Evolutionary conservation across 305 asterid genomes (phyloP).

Genomic region (Fraxinus sp.): DNA sequence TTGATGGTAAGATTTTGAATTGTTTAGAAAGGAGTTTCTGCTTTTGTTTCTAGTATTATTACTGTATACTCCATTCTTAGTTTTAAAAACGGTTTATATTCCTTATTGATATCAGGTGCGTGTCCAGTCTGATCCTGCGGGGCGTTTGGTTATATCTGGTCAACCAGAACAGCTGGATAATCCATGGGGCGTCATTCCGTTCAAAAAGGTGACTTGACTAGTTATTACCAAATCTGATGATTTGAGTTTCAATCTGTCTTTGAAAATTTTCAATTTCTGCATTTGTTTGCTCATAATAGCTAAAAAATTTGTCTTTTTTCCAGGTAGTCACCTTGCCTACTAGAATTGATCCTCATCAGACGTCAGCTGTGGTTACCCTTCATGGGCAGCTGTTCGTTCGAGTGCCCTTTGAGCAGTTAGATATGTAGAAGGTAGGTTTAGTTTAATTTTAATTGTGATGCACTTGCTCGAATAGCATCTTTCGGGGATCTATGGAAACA

Average conservation of each 20-base stretch:
- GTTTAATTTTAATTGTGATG: conserved; percentile 2
- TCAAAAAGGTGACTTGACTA: conserved; percentile 63
- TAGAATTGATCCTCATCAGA: conserved; percentile 90
- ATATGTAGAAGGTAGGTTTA: conserved; percentile 30
- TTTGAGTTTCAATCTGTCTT: not conserved
- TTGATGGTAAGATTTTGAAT: not conserved
- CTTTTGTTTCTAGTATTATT: not conserved
- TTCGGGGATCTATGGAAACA: not conserved
- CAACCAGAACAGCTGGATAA: conserved; percentile 89
- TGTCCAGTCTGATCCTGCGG: conserved; percentile 94
- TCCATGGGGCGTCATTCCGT: conserved; percentile 93
- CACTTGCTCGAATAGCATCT: conserved; percentile 1
- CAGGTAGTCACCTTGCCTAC: conserved; percentile 89
- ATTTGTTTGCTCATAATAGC: conserved; percentile 9
- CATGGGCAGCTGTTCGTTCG: conserved; percentile 95
- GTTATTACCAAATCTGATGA: not conserved
- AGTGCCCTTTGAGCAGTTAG: conserved; percentile 76
- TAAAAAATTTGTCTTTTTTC: conserved; percentile 8
- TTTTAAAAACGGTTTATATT: not conserved
- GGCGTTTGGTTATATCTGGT: conserved; percentile 92
- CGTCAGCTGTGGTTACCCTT: conserved; percentile 90
- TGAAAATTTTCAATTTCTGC: not conserved
- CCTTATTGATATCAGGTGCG: conserved; percentile 57
- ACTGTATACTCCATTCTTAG: conserved; percentile 22
- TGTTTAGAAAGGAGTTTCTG: not conserved